phyloP scores from a whole-genome alignment of 1,139 yeast genomes.

The Spencermartinsiella ligniputridi region DNA sequence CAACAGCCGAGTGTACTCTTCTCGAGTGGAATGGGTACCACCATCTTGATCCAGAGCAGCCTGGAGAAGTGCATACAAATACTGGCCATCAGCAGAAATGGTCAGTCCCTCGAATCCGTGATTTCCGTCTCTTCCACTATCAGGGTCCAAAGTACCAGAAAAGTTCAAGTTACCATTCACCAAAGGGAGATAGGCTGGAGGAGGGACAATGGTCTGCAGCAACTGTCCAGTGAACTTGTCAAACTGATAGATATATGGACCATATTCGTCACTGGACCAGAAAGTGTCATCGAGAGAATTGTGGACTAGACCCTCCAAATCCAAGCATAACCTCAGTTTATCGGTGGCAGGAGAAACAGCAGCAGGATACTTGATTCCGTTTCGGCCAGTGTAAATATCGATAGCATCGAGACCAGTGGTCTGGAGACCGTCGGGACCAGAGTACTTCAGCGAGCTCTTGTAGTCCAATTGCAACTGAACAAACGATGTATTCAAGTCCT shows the following conservation, averaged over 20 bases:
- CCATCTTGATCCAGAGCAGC: conserved; percentile 20
- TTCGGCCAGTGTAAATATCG: conserved; percentile 10
- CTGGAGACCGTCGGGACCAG: conserved; percentile 16
- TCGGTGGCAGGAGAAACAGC: conserved; percentile 9
- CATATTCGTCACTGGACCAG: conserved; percentile 21
- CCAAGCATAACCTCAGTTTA: conserved; percentile 9
- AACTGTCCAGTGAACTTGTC: conserved; percentile 9
- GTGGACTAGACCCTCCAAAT: conserved; percentile 17
- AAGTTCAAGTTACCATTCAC: conserved; percentile 14
- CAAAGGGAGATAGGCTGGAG: conserved; percentile 17
- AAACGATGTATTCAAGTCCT: conserved; percentile 6
- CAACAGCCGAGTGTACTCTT: conserved; percentile 16
- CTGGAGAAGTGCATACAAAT: conserved; percentile 15
- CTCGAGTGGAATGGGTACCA: conserved; percentile 20
- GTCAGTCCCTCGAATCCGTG: conserved; percentile 19
- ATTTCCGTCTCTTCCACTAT: conserved; percentile 17
- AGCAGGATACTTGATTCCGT: conserved; percentile 17
- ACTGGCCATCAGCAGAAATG: conserved; percentile 15
- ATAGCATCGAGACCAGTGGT: conserved; percentile 18
- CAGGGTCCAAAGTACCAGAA: conserved; percentile 15
- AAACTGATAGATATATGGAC: conserved; percentile 19
- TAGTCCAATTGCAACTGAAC: conserved; percentile 13
- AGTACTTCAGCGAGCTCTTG: conserved; percentile 8
- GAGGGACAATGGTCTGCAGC: conserved; percentile 17
- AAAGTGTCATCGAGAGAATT: conserved; percentile 14